phyloP scores from a whole-genome alignment of 805 yeast genomes.

The Starmerella sp. region DNA sequence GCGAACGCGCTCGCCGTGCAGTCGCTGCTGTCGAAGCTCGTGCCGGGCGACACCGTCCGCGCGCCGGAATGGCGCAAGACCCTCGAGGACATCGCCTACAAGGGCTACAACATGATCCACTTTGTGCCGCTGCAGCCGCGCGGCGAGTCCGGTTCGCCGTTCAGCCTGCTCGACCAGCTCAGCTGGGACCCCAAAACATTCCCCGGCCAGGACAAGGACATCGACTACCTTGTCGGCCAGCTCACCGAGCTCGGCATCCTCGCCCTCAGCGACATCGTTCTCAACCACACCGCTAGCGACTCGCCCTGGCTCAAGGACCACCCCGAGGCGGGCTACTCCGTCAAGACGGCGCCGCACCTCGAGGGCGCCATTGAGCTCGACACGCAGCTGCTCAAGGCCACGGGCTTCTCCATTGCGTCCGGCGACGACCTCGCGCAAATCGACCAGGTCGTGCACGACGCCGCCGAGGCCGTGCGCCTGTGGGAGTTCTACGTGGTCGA shows the following conservation, averaged over 20 bases:
- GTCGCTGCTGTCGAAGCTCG: constrained; percentile 83
- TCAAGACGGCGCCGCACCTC: constrained; percentile 80
- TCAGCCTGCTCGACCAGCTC: constrained; percentile 80
- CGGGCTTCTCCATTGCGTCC: constrained; percentile 42
- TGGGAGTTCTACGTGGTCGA: constrained; percentile 80
- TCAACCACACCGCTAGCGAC: constrained; percentile 90
- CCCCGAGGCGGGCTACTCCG: constrained; percentile 85
- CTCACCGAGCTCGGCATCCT: constrained; percentile 49
- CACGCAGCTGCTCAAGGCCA: constrained; percentile 44
- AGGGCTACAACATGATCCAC: constrained; percentile 92
- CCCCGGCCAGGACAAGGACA: constrained; percentile 41
- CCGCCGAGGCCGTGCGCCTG: constrained; percentile 39
- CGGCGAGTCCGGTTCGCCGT: constrained; percentile 87
- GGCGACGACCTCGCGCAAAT: constrained; percentile 47
- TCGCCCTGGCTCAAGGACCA: constrained; percentile 74
- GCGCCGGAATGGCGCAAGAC: constrained; percentile 51
- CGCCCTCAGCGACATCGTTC: constrained; percentile 81
- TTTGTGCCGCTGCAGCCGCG: constrained; percentile 87
- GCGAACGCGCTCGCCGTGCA: constrained; percentile 73
- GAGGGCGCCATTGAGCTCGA: constrained; percentile 78
- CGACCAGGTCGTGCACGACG: constrained; percentile 53
- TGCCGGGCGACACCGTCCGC: constrained; percentile 44
- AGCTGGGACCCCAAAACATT: constrained; percentile 60
- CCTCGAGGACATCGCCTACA: constrained; percentile 49
- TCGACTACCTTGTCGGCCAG: constrained; percentile 38